These are phyloP conservation scores for Hypholoma fasciculare DNA, from an alignment of 768 basidiomycete genomes.

Conservation along the genomic window DNA sequence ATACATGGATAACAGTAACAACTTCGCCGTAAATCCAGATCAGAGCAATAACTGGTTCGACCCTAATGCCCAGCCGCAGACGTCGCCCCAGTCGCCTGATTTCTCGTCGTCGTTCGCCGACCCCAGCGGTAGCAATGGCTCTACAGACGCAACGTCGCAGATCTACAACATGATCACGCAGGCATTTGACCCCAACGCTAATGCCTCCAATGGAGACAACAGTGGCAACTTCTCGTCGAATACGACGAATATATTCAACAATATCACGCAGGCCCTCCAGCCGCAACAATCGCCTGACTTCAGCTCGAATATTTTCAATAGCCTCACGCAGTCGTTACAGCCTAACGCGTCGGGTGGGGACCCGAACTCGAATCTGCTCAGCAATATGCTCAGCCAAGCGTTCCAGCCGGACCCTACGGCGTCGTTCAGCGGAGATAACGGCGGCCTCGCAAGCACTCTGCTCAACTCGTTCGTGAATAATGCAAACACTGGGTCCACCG, in stretches of 20 bases:
- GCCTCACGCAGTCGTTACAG: not conserved
- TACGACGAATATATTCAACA: not conserved
- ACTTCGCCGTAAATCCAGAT: conserved; percentile 3
- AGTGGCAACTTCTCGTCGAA: not conserved
- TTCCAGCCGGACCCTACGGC: not conserved
- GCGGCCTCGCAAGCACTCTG: not conserved
- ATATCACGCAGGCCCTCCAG: not conserved
- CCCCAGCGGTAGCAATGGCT: too few species aligned
- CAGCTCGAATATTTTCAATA: not conserved
- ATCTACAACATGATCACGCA: conserved; percentile 6
- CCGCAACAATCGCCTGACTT: not conserved
- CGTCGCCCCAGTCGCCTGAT: conserved; percentile 3
- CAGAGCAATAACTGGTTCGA: conserved; percentile 1
- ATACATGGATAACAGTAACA: conserved; percentile 16
- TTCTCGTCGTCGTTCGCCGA: not conserved
- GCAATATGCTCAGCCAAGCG: conserved; percentile 9
- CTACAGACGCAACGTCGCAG: not conserved
- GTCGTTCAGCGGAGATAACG: conserved; percentile 2
- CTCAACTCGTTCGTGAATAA: not conserved
- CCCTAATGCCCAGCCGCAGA: conserved; percentile 1
- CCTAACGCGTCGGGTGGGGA: conserved; percentile 10
- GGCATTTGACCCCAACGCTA: not conserved
- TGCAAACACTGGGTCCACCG: not conserved
- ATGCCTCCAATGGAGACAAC: not conserved
- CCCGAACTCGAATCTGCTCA: not conserved